phyloP scores from a whole-genome alignment of 176 grass and related monocot species.

The Chloris gayana region DNA sequence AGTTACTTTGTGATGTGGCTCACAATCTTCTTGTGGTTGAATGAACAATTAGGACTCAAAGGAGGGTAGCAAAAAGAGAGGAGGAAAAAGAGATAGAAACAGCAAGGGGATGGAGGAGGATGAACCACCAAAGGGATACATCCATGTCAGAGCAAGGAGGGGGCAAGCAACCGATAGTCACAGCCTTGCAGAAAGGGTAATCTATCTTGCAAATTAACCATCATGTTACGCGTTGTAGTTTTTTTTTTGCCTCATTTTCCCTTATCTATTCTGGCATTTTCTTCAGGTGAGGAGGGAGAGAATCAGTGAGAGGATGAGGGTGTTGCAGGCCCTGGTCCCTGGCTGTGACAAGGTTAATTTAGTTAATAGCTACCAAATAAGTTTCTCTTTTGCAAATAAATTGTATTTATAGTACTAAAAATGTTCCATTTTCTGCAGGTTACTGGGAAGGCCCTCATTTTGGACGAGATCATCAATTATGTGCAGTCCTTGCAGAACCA shows the following conservation, averaged over 20 bases:
- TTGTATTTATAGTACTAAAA: constrained; percentile 13
- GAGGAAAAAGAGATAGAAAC: constrained; percentile 53
- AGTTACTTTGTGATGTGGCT: background rate
- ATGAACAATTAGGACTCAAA: constrained; percentile 56
- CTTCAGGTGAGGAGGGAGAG: constrained; percentile 92
- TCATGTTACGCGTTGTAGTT: constrained; percentile 4
- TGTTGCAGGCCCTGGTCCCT: constrained; percentile 92
- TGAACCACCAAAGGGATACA: constrained; percentile 71
- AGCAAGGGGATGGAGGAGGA: constrained; percentile 44
- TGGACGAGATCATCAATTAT: constrained; percentile 98
- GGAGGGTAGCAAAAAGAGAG: constrained; percentile 53
- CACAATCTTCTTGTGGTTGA: constrained; percentile 23
- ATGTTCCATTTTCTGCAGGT: constrained; percentile 46
- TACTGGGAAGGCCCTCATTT: constrained; percentile 74
- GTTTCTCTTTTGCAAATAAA: background rate
- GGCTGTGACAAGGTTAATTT: constrained; percentile 84
- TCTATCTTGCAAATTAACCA: background rate
- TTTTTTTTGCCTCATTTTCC: constrained; percentile 34
- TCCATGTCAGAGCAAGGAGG: constrained; percentile 98
- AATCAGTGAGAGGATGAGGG: constrained; percentile 96
- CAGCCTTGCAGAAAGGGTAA: constrained; percentile 93
- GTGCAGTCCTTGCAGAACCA: constrained; percentile 93
- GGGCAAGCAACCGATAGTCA: constrained; percentile 95
- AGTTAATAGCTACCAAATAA: constrained; percentile 5
- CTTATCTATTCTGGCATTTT: constrained; percentile 31